Evolutionary conservation across 2,329 filamentous ascomycete genomes (phyloP).

Genomic region (Talaromyces piceae): DNA sequence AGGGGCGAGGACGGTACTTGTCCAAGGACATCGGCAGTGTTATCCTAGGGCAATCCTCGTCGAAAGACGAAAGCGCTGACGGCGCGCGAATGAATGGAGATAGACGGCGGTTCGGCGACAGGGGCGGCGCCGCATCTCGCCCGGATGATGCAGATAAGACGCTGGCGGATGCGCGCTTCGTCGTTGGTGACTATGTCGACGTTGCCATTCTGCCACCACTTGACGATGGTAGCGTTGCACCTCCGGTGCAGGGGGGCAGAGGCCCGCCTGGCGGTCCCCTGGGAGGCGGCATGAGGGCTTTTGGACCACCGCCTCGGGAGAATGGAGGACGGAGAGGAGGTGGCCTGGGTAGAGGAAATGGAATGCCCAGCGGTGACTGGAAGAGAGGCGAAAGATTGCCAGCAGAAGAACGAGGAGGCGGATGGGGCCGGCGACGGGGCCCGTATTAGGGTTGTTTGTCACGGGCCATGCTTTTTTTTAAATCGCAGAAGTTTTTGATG

Average conservation of each 20-base stretch:
- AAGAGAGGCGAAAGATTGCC: conserved; percentile 42
- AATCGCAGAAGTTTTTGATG: not conserved
- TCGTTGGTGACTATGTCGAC: conserved; percentile 81
- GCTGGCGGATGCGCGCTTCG: conserved; percentile 67
- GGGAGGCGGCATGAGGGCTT: conserved; percentile 35
- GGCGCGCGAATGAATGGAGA: conserved; percentile 21
- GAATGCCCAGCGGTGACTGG: conserved; percentile 42
- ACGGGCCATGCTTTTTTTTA: not conserved
- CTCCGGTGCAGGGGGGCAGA: conserved; percentile 43
- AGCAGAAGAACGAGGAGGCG: conserved; percentile 24
- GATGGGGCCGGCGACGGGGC: conserved; percentile 36
- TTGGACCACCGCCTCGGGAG: conserved; percentile 33
- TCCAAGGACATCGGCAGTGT: conserved; percentile 78
- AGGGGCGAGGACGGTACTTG: conserved; percentile 56
- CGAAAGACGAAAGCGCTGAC: conserved; percentile 31
- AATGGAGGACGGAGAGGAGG: conserved; percentile 34
- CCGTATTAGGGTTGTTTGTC: conserved; percentile 31
- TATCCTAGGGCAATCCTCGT: conserved; percentile 52
- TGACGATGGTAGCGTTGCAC: conserved; percentile 64
- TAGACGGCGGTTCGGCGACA: conserved; percentile 31
- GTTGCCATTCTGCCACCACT: conserved; percentile 73
- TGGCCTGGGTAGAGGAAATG: conserved; percentile 35
- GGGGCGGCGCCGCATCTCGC: conserved; percentile 32
- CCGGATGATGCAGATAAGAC: conserved; percentile 63
- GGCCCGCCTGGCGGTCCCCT: conserved; percentile 37